Base-by-base conservation (phyloP, 2,329 filamentous ascomycete genomes). In the Venturia nashicola region DNA sequence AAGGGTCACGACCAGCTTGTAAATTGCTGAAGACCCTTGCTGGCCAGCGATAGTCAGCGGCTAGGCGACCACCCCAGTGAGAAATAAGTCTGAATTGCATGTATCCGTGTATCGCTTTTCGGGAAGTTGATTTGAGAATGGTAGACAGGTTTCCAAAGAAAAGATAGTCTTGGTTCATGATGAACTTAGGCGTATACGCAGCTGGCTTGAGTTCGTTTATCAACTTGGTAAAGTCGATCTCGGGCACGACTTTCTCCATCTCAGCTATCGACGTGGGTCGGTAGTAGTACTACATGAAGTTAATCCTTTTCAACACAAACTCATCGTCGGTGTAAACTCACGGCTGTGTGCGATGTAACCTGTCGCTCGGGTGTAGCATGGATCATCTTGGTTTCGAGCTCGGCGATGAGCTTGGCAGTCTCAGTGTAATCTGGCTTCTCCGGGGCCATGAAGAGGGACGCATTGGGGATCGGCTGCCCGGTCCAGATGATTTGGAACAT, bases 61-160 rank as follows among this genome's bases (percentile, higher is more conserved):
- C 82, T 36, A 90, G 76, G 36, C 76, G 79, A 2, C 72, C 69
- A 23, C 79, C 76, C 68, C 83, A 83, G 1, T 75, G 71, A 59
- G 83, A 77, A 14, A 89, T 80, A 14, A 82, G 72, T 68, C 86
- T 86, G 85, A 86, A 88, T 27, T 83, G 72, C 65, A 89, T 78
- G 69, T 85, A 89, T n/a, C 79, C 76, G 66, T 85, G 80, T 1
- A 90, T 70, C 0, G 82, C 79, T 48, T 85, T 80, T 59, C 78
- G 76, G 0, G 81, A 72, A 0, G 83, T 83, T 2, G 79, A 73
- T 1, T 78, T 72, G 27, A 90, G 68, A 48, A 87, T 81, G 1
- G 75, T 70, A 6, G 83, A 82, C 1, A 89, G 70, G 8, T 82
- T 80, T 59, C 81, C 78, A 68, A 88, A 75, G 68, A 88, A 88